Evolutionary conservation across 441 rosid genomes (phyloP), one percentile per base, ranked within the genome.

Genomic region (Erodium trifolium): DNA sequence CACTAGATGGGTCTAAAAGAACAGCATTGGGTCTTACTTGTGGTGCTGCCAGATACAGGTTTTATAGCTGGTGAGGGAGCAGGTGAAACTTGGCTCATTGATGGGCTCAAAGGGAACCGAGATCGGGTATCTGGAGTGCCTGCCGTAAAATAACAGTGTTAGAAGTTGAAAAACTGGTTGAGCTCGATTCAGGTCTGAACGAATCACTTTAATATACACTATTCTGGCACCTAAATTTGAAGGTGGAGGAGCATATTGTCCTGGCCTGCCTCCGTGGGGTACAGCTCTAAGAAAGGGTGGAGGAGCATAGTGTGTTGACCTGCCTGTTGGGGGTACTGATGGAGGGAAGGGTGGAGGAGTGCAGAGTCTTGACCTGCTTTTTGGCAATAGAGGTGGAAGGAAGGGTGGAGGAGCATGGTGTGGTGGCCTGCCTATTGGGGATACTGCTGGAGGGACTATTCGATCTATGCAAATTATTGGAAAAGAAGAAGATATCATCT

Each of bases 21-120:
- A 17, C 8, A 7, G 16, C 5, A 6, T 18, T 55, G 27, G 9
- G 5, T 55, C 62, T 55, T 80, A 86, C 89, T 74, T 80, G 53
- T 74, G 62, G 75, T 79, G 74, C 80, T 80, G 73, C 77, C 72
- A 78, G 82, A 76, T 69, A 78, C 72, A 43, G 76, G 66, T 13
- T 55, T 66, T 6, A 82, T 83, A 75, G 91, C 81, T 47, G 90
- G 91, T 71, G 93, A 73, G 76, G 90, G 86, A 71, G 86, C 83
- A 17, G 79, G 73, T 68, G 87, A 74, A 69, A 73, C 68, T 65
- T 63, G 63, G 60, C 63, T 69, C 73, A 55, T 71, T 45, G 91
- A 77, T 60, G 80, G 71, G 69, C 85, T 76, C 69, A 74, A 35
- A 7, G 79, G 76, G 19, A 76, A 59, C 39, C 63, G 81, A 57